Conservation (phyloP, 345 rosid genomes). For the Aurinia saxatilis region DNA sequence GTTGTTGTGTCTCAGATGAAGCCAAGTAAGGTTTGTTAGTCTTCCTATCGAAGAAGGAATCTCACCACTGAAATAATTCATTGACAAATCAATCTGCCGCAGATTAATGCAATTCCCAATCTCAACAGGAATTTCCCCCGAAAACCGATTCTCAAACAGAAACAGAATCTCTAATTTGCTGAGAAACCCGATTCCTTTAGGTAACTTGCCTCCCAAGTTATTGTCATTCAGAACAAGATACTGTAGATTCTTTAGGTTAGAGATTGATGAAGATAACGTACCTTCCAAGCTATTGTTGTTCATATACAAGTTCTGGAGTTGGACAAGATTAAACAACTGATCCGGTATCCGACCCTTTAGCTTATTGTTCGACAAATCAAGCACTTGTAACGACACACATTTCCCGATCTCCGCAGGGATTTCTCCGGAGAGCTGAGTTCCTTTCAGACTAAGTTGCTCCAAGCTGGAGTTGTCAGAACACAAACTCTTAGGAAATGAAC, state of each 20-base stretch:
- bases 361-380: slow-evolving; percentile 57
- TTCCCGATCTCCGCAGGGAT: slow-evolving; percentile 54
- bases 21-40: slow-evolving; percentile 51
- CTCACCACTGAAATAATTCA: slow-evolving; percentile 61
- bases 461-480: too few species aligned
- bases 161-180: slow-evolving; percentile 40
- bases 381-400: slow-evolving; percentile 49
- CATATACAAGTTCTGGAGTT: slow-evolving; percentile 38
- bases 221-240: slow-evolving; percentile 53
- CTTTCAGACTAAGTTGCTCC: too few species aligned
- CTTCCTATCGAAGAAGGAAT: slow-evolving; percentile 69
- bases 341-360: slow-evolving; percentile 51
- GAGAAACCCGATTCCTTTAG: slow-evolving; percentile 57
- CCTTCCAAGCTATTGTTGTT: slow-evolving; percentile 51
- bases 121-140: slow-evolving; percentile 66
- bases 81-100: slow-evolving; percentile 55
- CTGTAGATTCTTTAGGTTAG: slow-evolving; percentile 55
- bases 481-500: slow-evolving; percentile 46
- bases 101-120: slow-evolving; percentile 67
- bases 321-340: slow-evolving; percentile 43
- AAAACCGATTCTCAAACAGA: slow-evolving; percentile 71
- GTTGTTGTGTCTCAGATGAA: slow-evolving; percentile 83
- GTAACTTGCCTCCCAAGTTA: slow-evolving; percentile 57
- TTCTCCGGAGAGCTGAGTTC: slow-evolving; percentile 50
- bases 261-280: slow-evolving; percentile 42